Base-by-base conservation (phyloP, 2,329 filamentous ascomycete genomes). In the Capronia epimyces region DNA sequence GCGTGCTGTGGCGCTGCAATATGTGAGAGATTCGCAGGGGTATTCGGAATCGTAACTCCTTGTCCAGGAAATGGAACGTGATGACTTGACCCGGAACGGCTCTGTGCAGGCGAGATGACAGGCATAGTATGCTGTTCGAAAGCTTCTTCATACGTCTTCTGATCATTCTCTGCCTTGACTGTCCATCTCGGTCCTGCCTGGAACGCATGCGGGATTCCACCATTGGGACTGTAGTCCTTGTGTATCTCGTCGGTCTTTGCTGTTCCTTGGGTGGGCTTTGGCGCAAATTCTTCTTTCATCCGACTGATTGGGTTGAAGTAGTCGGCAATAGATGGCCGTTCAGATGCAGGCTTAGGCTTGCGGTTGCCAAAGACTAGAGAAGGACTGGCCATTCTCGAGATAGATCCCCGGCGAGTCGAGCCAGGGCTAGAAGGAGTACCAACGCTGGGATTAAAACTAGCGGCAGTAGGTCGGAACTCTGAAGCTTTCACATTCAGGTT, bases 171-270 rank as follows among this genome's bases (percentile, higher is more conserved):
- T 43, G 81, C 72, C 20, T 82, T 71, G 53, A 83, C 81, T 54
- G 86, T 83, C 91, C 93, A 98, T 0, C 85, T 90, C 0, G 89
- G 89, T 9, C 77, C 75, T 1, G 93, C 97, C 61, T 89, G 84
- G 68, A 85, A 96, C 3, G 91, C 83, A 22, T 86, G 85, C 31
- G 86, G 85, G 46, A 96, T 80, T n/a, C 89, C 89, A 41, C 83
- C 84, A 63, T 93, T 95, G 51, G 82, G 79, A 29, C 82, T 76
- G 75, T 84, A 89, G 56, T 86, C 82, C 60, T 78, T 77, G 2
- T 71, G 68, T 49, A 74, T 71, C 43, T 76, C 73, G 37, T 69
- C 70, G 5, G 46, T 12, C 20, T 53, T 57, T 13, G 49, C 13
- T n/a, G 40, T 52, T 10, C 42, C 50, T 27, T 60, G 59, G 13